Percentiles rank a stretch among this genome's conserved stretches.
Evolutionary conservation across 306 rosid species (phyloP).

Genomic region (Mucuna pruriens): DNA sequence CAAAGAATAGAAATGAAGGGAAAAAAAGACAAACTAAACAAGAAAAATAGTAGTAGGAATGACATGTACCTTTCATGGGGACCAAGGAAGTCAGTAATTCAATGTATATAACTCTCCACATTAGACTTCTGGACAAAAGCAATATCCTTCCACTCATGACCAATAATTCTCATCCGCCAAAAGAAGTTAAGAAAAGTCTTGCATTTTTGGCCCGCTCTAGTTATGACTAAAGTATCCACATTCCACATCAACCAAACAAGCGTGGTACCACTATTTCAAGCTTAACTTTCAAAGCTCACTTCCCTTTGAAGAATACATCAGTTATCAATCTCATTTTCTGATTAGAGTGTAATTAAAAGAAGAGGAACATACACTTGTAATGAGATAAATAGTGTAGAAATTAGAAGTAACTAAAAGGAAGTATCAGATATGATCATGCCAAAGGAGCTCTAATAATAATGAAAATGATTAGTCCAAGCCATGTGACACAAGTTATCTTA

Average conservation of each 20-base stretch:
- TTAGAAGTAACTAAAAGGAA: neutral
- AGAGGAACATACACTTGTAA: neutral
- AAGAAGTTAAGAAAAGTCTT: conserved; percentile 15
- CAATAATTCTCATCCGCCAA: neutral
- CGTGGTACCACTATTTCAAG: neutral
- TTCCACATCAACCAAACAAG: conserved; percentile 22
- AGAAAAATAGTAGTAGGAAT: conserved; percentile 4
- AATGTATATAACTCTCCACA: conserved; percentile 20
- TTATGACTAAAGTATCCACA: conserved; percentile 20
- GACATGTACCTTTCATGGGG: conserved; percentile 25
- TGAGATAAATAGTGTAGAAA: neutral
- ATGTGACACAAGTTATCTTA: neutral
- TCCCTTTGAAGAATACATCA: conserved; percentile 13
- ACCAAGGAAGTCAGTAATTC: conserved; percentile 19
- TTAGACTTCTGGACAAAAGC: conserved; percentile 24
- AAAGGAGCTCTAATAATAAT: conserved; percentile 4
- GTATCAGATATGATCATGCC: neutral
- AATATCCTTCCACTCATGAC: neutral
- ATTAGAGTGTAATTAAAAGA: conserved; percentile 1
- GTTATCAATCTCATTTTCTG: neutral
- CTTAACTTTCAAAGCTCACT: conserved; percentile 11
- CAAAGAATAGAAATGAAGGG: conserved; percentile 1
- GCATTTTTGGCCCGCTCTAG: neutral
- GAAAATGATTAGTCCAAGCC: conserved; percentile 13
- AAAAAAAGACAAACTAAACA: conserved; percentile 11